Evolutionary conservation across 306 rosid genomes (phyloP).

Genomic region (Neltuma alba): DNA sequence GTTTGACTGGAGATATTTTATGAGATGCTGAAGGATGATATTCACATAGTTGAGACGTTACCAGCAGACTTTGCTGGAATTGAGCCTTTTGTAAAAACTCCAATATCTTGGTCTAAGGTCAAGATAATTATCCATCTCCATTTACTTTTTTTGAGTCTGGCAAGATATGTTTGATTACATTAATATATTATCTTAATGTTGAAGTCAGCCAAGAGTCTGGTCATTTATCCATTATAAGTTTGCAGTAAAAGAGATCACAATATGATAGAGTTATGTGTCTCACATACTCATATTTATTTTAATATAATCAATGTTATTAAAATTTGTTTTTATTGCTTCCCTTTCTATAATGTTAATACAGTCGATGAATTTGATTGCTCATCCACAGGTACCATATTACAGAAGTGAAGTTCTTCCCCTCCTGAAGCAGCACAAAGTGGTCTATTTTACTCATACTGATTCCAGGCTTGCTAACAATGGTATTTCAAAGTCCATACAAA

Average conservation of each 20-base stretch:
- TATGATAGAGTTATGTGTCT: constrained; percentile 8
- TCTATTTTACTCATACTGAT: constrained; percentile 93
- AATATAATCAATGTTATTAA: constrained; percentile 24
- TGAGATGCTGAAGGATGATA: constrained; percentile 74
- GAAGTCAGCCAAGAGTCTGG: constrained; percentile 21
- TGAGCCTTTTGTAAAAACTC: constrained; percentile 82
- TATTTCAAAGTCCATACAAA: constrained; percentile 67
- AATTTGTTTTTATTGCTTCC: constrained; percentile 21
- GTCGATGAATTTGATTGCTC: constrained; percentile 35
- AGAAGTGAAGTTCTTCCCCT: constrained; percentile 80
- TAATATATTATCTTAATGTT: constrained; percentile 23
- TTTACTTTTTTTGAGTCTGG: constrained; percentile 11
- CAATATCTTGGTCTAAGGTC: constrained; percentile 97
- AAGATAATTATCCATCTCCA: constrained; percentile 25
- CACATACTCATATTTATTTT: constrained; percentile 18
- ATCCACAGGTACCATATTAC: constrained; percentile 74
- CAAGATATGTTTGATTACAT: constrained; percentile 5
- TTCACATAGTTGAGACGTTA: constrained; percentile 82
- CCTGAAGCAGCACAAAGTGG: constrained; percentile 79
- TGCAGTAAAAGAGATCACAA: constrained; percentile 18
- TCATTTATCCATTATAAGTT: constrained; percentile 23
- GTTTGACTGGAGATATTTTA: constrained; percentile 91
- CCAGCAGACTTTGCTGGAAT: constrained; percentile 70
- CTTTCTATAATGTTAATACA: constrained; percentile 13
- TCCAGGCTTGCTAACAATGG: constrained; percentile 87